phyloP scores from a whole-genome alignment of 2,329 filamentous ascomycete genomes.

The Aspergillus ochraceus region DNA sequence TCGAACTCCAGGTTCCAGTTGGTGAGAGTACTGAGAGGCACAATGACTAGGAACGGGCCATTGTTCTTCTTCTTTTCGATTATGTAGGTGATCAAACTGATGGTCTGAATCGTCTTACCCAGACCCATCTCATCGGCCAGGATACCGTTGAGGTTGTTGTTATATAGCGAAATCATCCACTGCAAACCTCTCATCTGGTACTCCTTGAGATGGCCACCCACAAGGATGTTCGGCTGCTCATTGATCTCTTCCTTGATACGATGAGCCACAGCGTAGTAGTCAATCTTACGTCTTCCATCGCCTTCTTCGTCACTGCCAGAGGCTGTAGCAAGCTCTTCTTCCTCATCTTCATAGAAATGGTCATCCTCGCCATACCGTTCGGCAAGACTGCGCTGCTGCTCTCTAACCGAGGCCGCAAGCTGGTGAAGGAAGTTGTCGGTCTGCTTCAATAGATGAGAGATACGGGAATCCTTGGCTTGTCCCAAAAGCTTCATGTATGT shows the following conservation, averaged over 20 bases:
- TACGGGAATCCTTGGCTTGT: constrained; percentile 98
- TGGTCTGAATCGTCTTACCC: constrained; percentile 98
- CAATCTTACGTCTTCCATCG: constrained; percentile 72
- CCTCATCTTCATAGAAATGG: constrained; percentile 60
- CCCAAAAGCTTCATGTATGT: constrained; percentile 97
- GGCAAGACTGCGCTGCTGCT: constrained; percentile 81
- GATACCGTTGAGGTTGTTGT: constrained; percentile 99
- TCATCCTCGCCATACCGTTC: constrained; percentile 72
- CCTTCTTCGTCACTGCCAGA: constrained; percentile 64
- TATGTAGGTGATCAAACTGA: constrained; percentile 94
- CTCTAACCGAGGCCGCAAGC: constrained; percentile 89
- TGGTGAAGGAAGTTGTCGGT: constrained; percentile 97
- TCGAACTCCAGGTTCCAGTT: constrained; percentile 99
- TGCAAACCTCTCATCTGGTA: constrained; percentile 98
- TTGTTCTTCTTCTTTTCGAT: constrained; percentile 92
- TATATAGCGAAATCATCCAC: constrained; percentile 99
- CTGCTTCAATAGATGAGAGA: constrained; percentile 93
- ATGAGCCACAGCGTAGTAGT: constrained; percentile 98
- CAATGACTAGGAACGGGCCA: constrained; percentile 93
- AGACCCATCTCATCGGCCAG: constrained; percentile 99
- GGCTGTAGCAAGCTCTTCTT: constrained; percentile 67
- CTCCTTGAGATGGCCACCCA: constrained; percentile 91
- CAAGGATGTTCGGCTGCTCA: constrained; percentile 77
- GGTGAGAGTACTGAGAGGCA: constrained; percentile 92
- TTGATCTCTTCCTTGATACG: constrained; percentile 90